Evolutionary conservation across 2,329 filamentous ascomycete species (phyloP).

Genomic region (Elsinoe ampelina): DNA sequence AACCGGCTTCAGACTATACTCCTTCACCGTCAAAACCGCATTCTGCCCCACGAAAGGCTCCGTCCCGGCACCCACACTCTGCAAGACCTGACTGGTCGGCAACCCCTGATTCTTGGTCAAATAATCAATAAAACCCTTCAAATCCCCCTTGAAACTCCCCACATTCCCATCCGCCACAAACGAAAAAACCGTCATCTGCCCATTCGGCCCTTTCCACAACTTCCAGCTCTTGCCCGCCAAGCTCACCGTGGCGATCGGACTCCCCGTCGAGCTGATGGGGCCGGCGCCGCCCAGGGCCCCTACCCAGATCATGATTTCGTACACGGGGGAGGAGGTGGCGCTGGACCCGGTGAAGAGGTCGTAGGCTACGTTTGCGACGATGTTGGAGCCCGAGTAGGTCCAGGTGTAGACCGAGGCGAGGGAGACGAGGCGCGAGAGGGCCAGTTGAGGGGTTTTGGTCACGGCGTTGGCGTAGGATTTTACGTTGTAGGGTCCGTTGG

Average conservation of each 20-base stretch:
- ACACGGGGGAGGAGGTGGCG: slow-evolving; percentile 40
- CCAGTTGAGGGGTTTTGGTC: slow-evolving; percentile 19
- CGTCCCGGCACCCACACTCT: slow-evolving; percentile 46
- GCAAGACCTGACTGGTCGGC: slow-evolving; percentile 43
- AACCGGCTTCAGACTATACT: slow-evolving; percentile 27
- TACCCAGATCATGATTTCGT: slow-evolving; percentile 61
- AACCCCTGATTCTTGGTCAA: slow-evolving; percentile 42
- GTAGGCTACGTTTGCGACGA: slow-evolving; percentile 52
- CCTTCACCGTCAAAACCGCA: slow-evolving; percentile 36
- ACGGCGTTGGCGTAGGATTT: slow-evolving; percentile 39
- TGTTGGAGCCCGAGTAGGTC: slow-evolving; percentile 39
- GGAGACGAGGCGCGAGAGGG: slow-evolving; percentile 30
- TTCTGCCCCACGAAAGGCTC: slow-evolving; percentile 47
- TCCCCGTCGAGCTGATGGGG: slow-evolving; percentile 47
- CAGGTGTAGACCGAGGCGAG: slow-evolving; percentile 40
- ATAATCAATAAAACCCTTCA: slow-evolving; percentile 50
- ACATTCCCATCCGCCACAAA: slow-evolving; percentile 44
- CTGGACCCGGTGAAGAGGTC: slow-evolving; percentile 50
- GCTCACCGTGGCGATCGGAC: slow-evolving; percentile 43
- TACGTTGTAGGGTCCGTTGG: slow-evolving; percentile 26
- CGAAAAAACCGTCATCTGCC: slow-evolving; percentile 50
- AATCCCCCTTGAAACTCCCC: slow-evolving; percentile 48
- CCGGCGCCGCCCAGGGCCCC: slow-evolving; percentile 48
- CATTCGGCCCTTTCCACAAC: slow-evolving; percentile 53
- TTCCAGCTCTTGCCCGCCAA: slow-evolving; percentile 49